A percentile compares a stretch with the other conserved stretches of the same genome.
phyloP scores from a whole-genome alignment of 2,329 filamentous ascomycete genomes.

The Cladosporium colombiae region DNA sequence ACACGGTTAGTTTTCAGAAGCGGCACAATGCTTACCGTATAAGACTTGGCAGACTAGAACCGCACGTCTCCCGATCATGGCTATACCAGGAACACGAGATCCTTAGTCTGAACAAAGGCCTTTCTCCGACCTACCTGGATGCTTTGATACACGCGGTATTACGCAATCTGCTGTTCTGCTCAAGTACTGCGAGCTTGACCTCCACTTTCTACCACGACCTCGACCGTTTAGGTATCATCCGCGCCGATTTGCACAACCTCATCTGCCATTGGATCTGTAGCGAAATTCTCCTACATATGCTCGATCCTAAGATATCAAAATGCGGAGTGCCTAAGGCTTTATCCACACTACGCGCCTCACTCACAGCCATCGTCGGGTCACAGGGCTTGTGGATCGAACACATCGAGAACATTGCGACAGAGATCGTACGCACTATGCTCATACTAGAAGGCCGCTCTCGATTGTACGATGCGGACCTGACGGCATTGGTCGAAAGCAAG shows the following conservation, averaged over 20 bases:
- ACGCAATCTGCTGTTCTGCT: slow-evolving; percentile 45
- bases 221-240: slow-evolving; percentile 55
- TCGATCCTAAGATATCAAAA: slow-evolving; percentile 26
- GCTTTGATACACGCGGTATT: slow-evolving; percentile 36
- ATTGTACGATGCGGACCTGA: slow-evolving; percentile 30
- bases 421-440: slow-evolving; percentile 47
- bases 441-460: slow-evolving; percentile 32
- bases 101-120: slow-evolving; percentile 15
- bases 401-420: slow-evolving; percentile 46
- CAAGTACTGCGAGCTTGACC: slow-evolving; percentile 51
- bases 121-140: slow-evolving; percentile 26
- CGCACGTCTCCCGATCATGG: slow-evolving; percentile 43
- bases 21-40: slow-evolving; percentile 82
- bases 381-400: slow-evolving; percentile 43
- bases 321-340: slow-evolving; percentile 33
- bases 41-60: slow-evolving; percentile 41
- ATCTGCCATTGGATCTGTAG: slow-evolving; percentile 58
- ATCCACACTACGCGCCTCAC: slow-evolving; percentile 32
- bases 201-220: slow-evolving; percentile 60
- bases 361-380: slow-evolving; percentile 45
- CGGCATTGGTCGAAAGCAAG: slow-evolving; percentile 39
- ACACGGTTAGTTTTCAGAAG: slow-evolving; percentile 86
- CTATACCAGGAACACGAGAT: slow-evolving; percentile 31
- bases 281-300: slow-evolving; percentile 47
- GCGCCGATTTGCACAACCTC: slow-evolving; percentile 54